Evolutionary conservation across 805 yeast species (phyloP).

Genomic region (Cyberlindnera bimundalis): DNA sequence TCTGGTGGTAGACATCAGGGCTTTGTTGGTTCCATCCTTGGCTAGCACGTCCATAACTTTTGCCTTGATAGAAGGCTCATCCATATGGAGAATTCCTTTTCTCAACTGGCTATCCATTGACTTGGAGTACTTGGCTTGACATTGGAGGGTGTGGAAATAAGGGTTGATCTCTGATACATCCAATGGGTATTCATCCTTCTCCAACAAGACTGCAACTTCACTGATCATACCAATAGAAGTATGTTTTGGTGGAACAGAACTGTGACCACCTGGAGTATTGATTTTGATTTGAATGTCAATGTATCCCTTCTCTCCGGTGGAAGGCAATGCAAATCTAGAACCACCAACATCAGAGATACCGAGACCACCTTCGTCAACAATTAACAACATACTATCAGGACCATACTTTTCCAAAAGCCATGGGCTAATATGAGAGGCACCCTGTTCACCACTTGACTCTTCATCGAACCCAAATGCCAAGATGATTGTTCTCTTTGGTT

Average conservation of each 20-base stretch:
- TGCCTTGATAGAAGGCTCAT: conserved; percentile 34
- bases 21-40: conserved; percentile 11
- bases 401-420: conserved; percentile 56
- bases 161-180: conserved; percentile 52
- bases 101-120: conserved; percentile 24
- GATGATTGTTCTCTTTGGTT: conserved; percentile 60
- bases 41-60: conserved; percentile 28
- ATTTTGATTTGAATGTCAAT: conserved; percentile 49
- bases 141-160: conserved; percentile 49
- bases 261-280: conserved; percentile 71
- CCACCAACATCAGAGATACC: conserved; percentile 22
- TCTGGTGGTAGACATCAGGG: conserved; percentile 20
- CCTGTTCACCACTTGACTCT: conserved; percentile 53
- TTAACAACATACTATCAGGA: conserved; percentile 50
- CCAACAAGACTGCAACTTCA: conserved; percentile 51
- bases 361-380: conserved; percentile 68
- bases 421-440: conserved; percentile 41
- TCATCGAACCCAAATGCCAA: conserved; percentile 78
- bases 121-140: conserved; percentile 49
- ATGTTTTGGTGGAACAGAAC: conserved; percentile 75
- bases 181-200: conserved; percentile 33
- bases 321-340: conserved; percentile 48
- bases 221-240: conserved; percentile 35
- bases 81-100: conserved; percentile 24
- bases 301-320: conserved; percentile 62